Conservation (phyloP, 805 yeast species). For the Kazachstania psychrophila region DNA sequence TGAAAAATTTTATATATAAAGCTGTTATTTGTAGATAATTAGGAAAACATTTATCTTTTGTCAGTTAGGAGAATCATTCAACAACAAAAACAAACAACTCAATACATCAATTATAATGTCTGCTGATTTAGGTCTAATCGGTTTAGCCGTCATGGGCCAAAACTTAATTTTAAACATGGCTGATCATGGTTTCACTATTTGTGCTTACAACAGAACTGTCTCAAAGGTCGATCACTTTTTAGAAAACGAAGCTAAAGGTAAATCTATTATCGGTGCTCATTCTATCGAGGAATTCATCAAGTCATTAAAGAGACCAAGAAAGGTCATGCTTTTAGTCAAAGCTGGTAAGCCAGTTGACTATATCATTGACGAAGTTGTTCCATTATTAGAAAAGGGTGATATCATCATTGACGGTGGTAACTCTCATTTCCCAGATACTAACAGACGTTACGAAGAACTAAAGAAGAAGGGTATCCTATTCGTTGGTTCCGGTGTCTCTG, state of each 20-base stretch:
- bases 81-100: too few species aligned
- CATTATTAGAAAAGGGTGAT: conserved; percentile 90
- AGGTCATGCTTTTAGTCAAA: conserved; percentile 87
- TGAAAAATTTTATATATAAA: too few species aligned
- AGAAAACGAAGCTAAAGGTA: conserved; percentile 94
- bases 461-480: conserved; percentile 78
- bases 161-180: conserved; percentile 95
- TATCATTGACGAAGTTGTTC: conserved; percentile 80
- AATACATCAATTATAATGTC: conserved; percentile 9
- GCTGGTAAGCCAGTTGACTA: conserved; percentile 94
- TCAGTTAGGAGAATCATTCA: too few species aligned
- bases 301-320: conserved; percentile 93
- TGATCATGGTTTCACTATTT: conserved; percentile 96
- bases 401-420: conserved; percentile 99
- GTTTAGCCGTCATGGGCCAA: conserved; percentile 99
- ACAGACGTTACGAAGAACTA: conserved; percentile 91
- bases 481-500: conserved; percentile 99
- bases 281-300: conserved; percentile 80
- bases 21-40: too few species aligned
- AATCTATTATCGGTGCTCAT: conserved; percentile 90
- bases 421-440: conserved; percentile 98
- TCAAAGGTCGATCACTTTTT: conserved; percentile 91
- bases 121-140: conserved; percentile 94
- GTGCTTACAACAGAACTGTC: conserved; percentile 96
- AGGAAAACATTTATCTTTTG: too few species aligned